Evolutionary conservation across 257 asterid genomes (phyloP), one percentile per base, ranked within the genome.

Genomic region (Lycium ferocissimum): DNA sequence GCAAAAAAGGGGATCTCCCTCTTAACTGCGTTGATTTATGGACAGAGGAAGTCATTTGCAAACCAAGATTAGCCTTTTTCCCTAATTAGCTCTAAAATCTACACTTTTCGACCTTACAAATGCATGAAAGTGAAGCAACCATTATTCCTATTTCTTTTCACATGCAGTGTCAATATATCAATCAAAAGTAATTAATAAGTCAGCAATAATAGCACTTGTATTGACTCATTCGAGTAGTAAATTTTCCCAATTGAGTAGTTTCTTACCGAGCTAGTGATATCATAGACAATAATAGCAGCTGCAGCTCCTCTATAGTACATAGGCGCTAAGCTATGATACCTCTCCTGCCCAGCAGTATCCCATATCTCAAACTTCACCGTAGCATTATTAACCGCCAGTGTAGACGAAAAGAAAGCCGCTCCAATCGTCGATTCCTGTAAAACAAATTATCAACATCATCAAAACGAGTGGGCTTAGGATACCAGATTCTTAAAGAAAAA

Each of bases 331-430:
- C 98, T 96, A 82, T 96, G 99, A 87, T 95, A 96, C 84, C 99
- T 94, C 92, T 96, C 99, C 91, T 94, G 98, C 5, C 98, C 99
- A 37, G 98, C 99, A 53, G 99, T 96, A 83, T 96, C 99, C 99
- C 98, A 96, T 89, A 96, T 96, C 95, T 95, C 99, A 83, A 96
- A 96, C 87, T 96, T 96, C 84, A 96, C 98, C 37, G 98, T 94
- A 38, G 93, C 90, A 88, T 92, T 92, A 85, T 95, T 91, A 78
- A 90, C 98, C n/a, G 98, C 89, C 81, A 95, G 90, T 15, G 98
- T 88, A 82, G 95, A 98, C 37, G 98, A 94, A 83, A 96, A 95
- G 88, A 96, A 96, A 17, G 98, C 98, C 12, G 99, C 99, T 22
- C 99, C 99, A 81, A 96, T 96, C 81, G 98, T 96, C 70, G 98